Evolutionary conservation across 371 early-diverging fungal species (phyloP), one percentile per base, ranked within the genome.

Genomic region (Mortierella sp.): DNA sequence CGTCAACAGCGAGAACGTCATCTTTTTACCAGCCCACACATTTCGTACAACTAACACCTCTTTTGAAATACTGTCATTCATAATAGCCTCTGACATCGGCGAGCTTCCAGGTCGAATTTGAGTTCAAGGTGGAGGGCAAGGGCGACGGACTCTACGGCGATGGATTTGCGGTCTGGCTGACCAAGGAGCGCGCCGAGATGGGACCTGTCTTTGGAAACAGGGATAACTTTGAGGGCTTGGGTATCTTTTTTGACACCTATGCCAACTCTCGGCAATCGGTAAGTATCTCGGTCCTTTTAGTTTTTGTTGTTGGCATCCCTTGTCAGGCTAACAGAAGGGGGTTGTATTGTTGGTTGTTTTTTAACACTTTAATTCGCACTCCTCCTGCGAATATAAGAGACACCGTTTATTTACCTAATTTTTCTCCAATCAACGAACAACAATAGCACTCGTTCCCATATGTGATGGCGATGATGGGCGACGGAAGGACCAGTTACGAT

Each of bases 111-210:
- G 84, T 98, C 50, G 98, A 98, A 82, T 95, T 99, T 82, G 97
- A 98, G 85, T 98, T 98, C 89, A 93, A 93, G 75, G 95, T 99
- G 46, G 90, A 89, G 64, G 96, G 97, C 74, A 90, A 91, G 72
- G 89, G 90, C 48, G 86, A 87, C 24, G 81, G 75, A 37, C 86
- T 98, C 67, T 93, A 88, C 75, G 99, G 99, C 50, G 99, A 99
- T 88, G 99, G 99, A n/a, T 95, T 99, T 88, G 99, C 98, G 31
- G 93, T 98, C 89, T 98, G 95, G 96, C 93, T 89, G 76, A 93
- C 95, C 44, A 86, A 89, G 76, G 93, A 95, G 44, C 91, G 92
- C 50, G 90, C 87, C 16, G 79, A 81, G 26, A 51, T 67, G 71
- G 96, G 98, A 4, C 96, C 97, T 37, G 98, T 98, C 24, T 98